Evolutionary conservation across 192 early-diverging fungal genomes (phyloP), one percentile per base, ranked within the genome.

Genomic region (Piromyces finnis): DNA sequence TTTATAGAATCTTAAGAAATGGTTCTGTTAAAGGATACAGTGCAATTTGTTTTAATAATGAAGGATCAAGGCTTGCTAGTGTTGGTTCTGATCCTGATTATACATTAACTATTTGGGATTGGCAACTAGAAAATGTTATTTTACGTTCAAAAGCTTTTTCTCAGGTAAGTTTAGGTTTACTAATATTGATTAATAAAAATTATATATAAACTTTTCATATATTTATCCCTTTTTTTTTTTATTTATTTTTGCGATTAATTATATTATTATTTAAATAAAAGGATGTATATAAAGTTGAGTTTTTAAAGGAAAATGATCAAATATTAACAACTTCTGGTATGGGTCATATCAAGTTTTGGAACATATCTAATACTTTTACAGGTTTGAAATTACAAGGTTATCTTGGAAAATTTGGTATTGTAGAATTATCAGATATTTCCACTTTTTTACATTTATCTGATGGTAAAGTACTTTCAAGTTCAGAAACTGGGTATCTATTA

Each of bases 291-390:
- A 78, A 82, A 77, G 87, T 90, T 22, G 82, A 86, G 0, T 91
- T 91, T 81, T 86, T 87, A 5, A 87, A 85, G 18, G 88, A 88
- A 41, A 88, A 83, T 39, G 88, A 89, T 80, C 88, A 86, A 16
- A 84, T 83, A 26, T 82, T 91, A 30, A 88, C 87, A 27, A 91
- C 90, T 5, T 86, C 90, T 15, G 90, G 90, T 37, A 91, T 90
- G 89, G 90, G 90, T 13, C 90, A 91, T 82, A 91, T 91, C 77
- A 91, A 90, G 82, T 91, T 91, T 81, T 91, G 90, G 90, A 81
- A 83, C 78, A 90, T 91, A 85, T 78, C 88, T 0, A 84, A 83
- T 11, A 91, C 90, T 1, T 91, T 91, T 81, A 91, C 90, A 6
- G 90, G 90, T 11, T 82, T 91, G 12, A 91, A 91, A 79, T 84